phyloP scores from a whole-genome alignment of 2,329 filamentous ascomycete genomes.

The Fusarium falciforme region DNA sequence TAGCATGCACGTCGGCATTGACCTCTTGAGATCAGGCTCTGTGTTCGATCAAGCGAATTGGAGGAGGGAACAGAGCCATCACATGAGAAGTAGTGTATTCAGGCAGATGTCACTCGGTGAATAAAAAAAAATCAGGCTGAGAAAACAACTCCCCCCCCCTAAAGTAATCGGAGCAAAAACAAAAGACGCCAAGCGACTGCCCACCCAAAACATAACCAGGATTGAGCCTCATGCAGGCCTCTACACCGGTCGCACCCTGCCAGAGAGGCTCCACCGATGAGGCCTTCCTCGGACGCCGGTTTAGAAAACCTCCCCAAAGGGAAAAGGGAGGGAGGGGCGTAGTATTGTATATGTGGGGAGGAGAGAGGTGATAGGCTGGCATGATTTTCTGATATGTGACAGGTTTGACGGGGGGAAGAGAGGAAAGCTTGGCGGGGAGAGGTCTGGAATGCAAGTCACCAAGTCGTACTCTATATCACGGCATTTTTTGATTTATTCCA shows the following conservation, averaged over 20 bases:
- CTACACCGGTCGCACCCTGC: conserved; percentile 27
- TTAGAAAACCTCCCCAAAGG: not conserved
- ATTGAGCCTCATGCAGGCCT: conserved; percentile 28
- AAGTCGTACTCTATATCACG: not conserved
- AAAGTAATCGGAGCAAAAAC: not conserved
- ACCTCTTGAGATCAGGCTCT: not conserved
- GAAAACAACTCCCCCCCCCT: not conserved
- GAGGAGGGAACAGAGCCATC: not conserved
- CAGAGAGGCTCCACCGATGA: conserved; percentile 29
- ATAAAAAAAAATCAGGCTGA: not conserved
- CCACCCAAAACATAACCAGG: not conserved
- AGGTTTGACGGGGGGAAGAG: not conserved
- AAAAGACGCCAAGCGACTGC: not conserved
- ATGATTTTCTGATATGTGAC: conserved; percentile 32
- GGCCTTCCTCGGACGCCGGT: conserved; percentile 33
- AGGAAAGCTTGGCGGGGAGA: not conserved
- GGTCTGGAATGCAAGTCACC: not conserved
- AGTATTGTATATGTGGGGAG: not conserved
- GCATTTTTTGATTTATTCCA: not conserved
- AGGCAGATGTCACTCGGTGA: not conserved
- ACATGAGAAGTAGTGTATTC: not conserved
- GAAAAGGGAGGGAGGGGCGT: not conserved
- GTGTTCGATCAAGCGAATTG: not conserved
- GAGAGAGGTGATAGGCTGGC: not conserved
- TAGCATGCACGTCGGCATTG: not conserved